Base-by-base conservation (phyloP, 1,139 yeast species). In the Ogataea hybrid region DNA sequence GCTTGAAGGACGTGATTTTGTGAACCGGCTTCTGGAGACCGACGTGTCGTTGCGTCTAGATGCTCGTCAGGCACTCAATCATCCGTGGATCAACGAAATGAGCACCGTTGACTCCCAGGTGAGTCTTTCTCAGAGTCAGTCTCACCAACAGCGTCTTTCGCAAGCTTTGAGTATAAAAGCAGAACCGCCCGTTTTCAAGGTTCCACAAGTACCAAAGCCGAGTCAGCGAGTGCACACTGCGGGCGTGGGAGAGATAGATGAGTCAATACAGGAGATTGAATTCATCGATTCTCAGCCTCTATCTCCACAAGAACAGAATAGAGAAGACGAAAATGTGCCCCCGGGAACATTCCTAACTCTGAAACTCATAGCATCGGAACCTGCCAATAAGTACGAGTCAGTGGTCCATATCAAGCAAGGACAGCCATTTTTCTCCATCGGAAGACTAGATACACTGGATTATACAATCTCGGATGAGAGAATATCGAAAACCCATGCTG, bases 401-500 rank as follows among this genome's bases (percentile, higher is more conserved):
- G 28, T 25, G 28, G 72, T 89, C 7, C 68, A 70, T 43, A 68
- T 89, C 11, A 73, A 76, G 32, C 88, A 81, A 53, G 84, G 85
- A 12, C 70, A 71, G 11, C 77, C 75, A 37, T 80, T 83, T 4
- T 82, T 76, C 57, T 69, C 79, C 34, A 72, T 84, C 41, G 94
- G 94, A 0, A 63, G 94, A 35, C 71, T 75, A 28, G 54, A 52
- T 9, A 48, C 76, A 2, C 79, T 85, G 46, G 79, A 82, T 53
- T 70, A 73, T 17, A 68, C 66, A 35, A 75, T 88, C 12, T 69
- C 74, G 30, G 96, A 89, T 54, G 84, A 76, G 52, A 68, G 96
- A 39, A 74, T 90, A 54, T 89, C 97, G 2, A 85, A 88, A 50
- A 71, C 83, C 3, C 97, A 92, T 60, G 89, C 97, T 59, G 68